Evolutionary conservation across 352 stramenopile genomes (phyloP), one percentile per base, ranked within the genome.

Genomic region (Pythium dissimile): DNA sequence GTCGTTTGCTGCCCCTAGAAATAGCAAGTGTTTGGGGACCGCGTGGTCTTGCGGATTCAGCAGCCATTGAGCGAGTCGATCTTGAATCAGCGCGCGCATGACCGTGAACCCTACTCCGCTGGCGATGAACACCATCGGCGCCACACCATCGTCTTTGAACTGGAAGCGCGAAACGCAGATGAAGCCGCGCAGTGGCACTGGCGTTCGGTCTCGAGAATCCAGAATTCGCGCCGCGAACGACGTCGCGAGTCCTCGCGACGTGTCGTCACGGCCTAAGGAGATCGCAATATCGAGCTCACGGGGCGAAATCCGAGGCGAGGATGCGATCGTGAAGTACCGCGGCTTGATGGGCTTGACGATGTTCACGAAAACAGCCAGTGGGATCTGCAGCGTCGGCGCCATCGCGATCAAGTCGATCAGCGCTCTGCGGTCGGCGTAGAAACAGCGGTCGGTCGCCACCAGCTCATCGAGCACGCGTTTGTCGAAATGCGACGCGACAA

Each of bases 301-400:
- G 3, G 90, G 80, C 54, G 90, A 67, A 24, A 86, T 59, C 39
- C 59, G 60, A 13, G 77, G 70, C n/a, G 87, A 98, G 1, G 87
- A 98, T 1, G 89, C 84, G 54, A 99, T 98, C 1, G 94, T 97
- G 68, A 97, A 98, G 46, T 94, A 88, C 1, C 95, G 77, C 9
- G 95, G 91, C 54, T 96, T 85, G 26, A 98, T 76, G 21, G 81
- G 64, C 13, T 90, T 88, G 28, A 83, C 76, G 23, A 98, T 59
- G 51, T 92, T 80, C 42, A 82, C 71, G 16, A 99, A 77, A 21
- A 98, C 90, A 38, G 70, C 62, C n/a, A 80, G 70, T 0, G 71
- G 66, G 12, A 81, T 75, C 16, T 47, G 39, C 2, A 88, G 60
- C 37, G 67, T 81, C 26, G 77, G 77, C 10, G 72, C 73, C 11